phyloP scores from a whole-genome alignment of 768 basidiomycete species.

The Kwoniella heveanensis region DNA sequence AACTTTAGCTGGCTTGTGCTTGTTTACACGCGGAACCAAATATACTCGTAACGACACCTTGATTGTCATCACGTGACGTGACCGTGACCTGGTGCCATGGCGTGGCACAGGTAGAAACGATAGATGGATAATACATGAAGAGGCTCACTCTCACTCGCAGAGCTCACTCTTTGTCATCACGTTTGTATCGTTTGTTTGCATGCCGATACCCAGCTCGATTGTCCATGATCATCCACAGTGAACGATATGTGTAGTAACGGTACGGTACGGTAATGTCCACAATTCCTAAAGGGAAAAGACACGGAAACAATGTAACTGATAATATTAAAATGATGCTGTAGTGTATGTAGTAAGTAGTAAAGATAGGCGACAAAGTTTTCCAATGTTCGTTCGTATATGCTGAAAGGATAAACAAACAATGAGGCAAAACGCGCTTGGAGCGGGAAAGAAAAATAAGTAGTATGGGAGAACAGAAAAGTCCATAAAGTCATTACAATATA shows the following conservation, averaged over 20 bases:
- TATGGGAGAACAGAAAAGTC: constrained; percentile 1
- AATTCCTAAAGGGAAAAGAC: background rate
- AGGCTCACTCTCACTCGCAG: background rate
- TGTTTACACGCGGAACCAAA: constrained; percentile 8
- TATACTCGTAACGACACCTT: no score
- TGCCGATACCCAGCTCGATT: background rate
- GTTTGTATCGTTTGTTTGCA: no score
- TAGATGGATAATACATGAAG: background rate
- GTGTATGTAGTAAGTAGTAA: background rate
- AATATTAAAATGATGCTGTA: background rate
- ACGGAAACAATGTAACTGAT: background rate
- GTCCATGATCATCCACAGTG: background rate
- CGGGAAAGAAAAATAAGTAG: background rate
- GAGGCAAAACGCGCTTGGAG: background rate
- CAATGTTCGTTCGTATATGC: background rate
- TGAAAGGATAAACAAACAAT: background rate
- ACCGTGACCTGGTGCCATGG: no score
- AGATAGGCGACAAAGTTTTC: no score
- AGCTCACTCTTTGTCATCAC: no score
- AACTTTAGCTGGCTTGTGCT: no score
- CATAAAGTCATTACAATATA: background rate
- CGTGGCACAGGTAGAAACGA: no score
- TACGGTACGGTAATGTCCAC: background rate
- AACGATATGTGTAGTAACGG: background rate
- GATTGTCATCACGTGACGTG: no score